phyloP scores from a whole-genome alignment of 331 rosid species.

The Prunus yedoensis region DNA sequence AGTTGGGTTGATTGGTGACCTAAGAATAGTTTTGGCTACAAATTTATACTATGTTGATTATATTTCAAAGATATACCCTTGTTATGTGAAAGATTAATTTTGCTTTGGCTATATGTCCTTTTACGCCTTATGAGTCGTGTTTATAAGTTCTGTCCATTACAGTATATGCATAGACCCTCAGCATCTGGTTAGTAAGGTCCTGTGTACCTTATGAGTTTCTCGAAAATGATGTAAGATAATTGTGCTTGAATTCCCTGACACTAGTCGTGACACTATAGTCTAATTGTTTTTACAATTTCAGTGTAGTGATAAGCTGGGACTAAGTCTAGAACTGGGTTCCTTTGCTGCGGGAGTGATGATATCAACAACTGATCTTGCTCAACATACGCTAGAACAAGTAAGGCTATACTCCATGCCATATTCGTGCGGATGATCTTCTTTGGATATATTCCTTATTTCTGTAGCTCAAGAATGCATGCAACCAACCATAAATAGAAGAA shows the following conservation, averaged over 20 bases:
- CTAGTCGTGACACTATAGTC: constrained; percentile 3
- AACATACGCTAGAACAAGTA: constrained; percentile 58
- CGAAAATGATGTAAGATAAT: constrained; percentile 9
- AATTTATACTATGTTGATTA: neutral
- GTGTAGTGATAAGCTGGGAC: constrained; percentile 60
- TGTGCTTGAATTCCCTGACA: constrained; percentile 4
- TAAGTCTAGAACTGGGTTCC: constrained; percentile 60
- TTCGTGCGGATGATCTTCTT: neutral
- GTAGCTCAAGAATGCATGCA: constrained; percentile 6
- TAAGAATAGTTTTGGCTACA: neutral
- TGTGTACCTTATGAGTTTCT: neutral
- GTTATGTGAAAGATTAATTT: too few species aligned
- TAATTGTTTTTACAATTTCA: constrained; percentile 35
- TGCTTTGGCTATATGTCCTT: neutral
- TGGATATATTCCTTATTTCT: neutral
- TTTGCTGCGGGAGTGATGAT: constrained; percentile 66
- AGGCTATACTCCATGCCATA: constrained; percentile 10
- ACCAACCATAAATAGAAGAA: neutral
- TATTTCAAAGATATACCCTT: too few species aligned
- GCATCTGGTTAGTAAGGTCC: neutral
- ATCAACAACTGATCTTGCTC: constrained; percentile 59
- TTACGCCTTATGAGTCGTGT: neutral
- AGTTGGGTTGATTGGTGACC: neutral
- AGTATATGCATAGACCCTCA: neutral
- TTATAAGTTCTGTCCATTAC: neutral